Evolutionary conservation across 164 flowering plant genomes (phyloP), one percentile per base, ranked within the genome.

Genomic region (Magnolia sinica): DNA sequence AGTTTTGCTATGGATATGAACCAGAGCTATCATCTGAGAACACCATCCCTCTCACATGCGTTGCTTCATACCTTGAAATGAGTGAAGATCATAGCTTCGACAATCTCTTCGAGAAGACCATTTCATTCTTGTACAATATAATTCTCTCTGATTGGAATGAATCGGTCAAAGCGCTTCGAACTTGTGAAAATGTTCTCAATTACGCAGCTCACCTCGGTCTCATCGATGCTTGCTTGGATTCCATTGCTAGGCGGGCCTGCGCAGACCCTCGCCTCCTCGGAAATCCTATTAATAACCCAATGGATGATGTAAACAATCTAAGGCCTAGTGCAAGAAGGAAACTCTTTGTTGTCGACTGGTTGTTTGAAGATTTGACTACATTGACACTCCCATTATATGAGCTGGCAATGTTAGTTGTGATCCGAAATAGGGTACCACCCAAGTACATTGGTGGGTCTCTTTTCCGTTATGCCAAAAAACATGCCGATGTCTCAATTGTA

Each of bases 1-100:
- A 89, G 66, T 92, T 92, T 88, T 92, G 91, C 85, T 82, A 89
- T 45, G 96, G 96, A 0, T 79, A 23, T 29, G 87, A 89, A n/a
- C 80, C 72, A 7, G 74, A 74, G 1, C 22, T 94, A 8, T 80
- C 92, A 0, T 70, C 90, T 1, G 87, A 83, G 7, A 92, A 89
- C 73, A 83, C 84, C 29, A 64, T 90, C 24, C 91, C 89, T 1
- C 83, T 94, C 18, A 72, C 81, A 50, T 89, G 92, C 61, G 74
- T 87, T 16, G 89, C 98, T 45, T 71, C 79, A 70, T 83, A 87
- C 77, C 82, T 94, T 10, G 90, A 80, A 14, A 94, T 94, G 98
- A 87, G 86, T 0, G 95, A 92, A 22, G 73, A 11, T 14, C 89
- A 88, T 81, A 77, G 90, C 82, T 76, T 79, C 1, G 76, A 87